Base-by-base conservation (phyloP, 2,329 filamentous ascomycete genomes). In the Arthroderma sp. region DNA sequence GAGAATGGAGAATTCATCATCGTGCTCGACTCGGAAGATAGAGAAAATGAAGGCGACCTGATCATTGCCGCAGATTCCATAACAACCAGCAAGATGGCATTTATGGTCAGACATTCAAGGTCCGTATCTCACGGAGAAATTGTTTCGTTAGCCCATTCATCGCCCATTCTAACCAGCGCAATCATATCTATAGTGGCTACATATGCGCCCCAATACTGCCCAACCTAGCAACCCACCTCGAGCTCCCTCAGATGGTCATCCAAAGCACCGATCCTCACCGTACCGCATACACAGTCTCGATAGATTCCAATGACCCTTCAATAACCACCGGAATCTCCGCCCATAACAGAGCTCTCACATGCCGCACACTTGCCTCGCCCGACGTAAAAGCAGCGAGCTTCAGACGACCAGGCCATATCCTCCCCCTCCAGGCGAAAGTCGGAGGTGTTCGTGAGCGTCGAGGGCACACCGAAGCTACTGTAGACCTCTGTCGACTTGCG, bases 11-110 rank as follows among this genome's bases (percentile, higher is more conserved):
- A 97, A 70, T 97, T 97, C 79, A 86, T 98, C 70, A 84, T 98
- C 61, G 91, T 96, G 38, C 88, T 98, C 67, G 93, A 98, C 77
- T 87, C 88, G 64, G 84, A 89, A 62, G 82, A 85, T 61, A 91
- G 93, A 72, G 93, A 98, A 74, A 98, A 98, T 73, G 93, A 98
- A 80, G 93, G 91, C 72, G 93, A 98, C 76, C 82, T 98, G 53
- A 96, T 97, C 73, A 94, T 97, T 68, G 88, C 93, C 63, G 91
- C 90, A 61, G 78, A 89, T 64, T 81, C 86, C 66, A 76, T 96
- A 62, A 95, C 91, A 7, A 80, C 90, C 23, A 81, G 87, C 63
- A 91, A 97, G 75, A 94, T 95, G 84, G 88, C 90, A 66, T 98
- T 96, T 78, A 85, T 98, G 81, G 82, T 98, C 72, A 88, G 90